Conservation (phyloP, 1,284 basidiomycete species). For the Cryptococcus floricola region DNA sequence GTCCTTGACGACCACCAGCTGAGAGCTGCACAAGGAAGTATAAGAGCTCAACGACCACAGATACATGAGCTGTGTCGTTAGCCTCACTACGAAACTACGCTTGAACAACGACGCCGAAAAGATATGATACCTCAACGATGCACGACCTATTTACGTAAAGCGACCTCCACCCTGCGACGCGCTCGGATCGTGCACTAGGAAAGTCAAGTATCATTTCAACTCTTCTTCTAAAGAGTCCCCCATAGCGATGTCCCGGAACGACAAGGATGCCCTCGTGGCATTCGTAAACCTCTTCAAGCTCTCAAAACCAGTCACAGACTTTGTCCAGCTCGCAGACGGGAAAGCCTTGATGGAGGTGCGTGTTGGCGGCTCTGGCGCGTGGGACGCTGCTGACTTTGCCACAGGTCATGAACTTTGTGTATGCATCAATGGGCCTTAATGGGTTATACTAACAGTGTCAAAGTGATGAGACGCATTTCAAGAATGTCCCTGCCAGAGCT, state of each 20-base stretch:
- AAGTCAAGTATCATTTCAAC: neutral
- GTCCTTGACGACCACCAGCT: no score
- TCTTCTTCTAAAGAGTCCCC: neutral
- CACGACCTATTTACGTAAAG: slow-evolving; percentile 5
- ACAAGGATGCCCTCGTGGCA: slow-evolving; percentile 44
- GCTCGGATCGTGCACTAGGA: neutral
- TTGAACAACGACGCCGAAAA: no score
- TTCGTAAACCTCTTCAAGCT: slow-evolving; percentile 43
- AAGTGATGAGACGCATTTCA: slow-evolving; percentile 42
- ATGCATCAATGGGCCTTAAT: neutral
- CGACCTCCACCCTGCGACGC: slow-evolving; percentile 9
- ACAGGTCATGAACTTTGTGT: slow-evolving; percentile 29
- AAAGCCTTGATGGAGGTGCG: slow-evolving; percentile 44
- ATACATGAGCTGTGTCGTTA: no score
- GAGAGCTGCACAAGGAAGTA: no score
- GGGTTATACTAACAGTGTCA: neutral
- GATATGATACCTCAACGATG: no score
- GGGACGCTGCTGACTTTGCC: neutral
- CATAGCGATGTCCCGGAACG: slow-evolving; percentile 24
- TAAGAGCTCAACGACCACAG: no score
- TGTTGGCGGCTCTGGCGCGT: neutral
- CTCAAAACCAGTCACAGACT: slow-evolving; percentile 28
- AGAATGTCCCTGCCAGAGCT: slow-evolving; percentile 19
- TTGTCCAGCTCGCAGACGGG: slow-evolving; percentile 42
- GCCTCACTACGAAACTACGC: no score